These are phyloP conservation scores for Sanghuangporus sanghuang DNA, from an alignment of 1,284 basidiomycete species.

Conservation along the genomic window DNA sequence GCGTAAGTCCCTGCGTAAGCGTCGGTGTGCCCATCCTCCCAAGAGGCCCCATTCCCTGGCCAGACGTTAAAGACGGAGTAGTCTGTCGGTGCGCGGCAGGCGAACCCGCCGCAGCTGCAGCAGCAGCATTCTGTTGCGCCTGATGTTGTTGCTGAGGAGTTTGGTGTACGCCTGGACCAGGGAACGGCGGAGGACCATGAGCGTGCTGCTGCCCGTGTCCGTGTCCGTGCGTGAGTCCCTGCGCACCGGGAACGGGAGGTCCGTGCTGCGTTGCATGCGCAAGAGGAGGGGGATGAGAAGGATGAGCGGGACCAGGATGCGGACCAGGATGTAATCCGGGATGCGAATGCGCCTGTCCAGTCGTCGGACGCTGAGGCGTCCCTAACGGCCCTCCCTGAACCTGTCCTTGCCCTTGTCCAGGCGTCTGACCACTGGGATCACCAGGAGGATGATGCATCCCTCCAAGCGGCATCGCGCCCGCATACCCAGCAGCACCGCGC, in stretches of 20 bases:
- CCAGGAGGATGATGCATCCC: background rate
- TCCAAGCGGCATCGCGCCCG: background rate
- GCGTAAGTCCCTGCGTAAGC: background rate
- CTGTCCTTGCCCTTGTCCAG: background rate
- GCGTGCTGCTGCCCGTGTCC: background rate
- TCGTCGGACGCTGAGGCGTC: conserved; percentile 8
- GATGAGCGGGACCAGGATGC: background rate
- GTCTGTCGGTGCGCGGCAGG: conserved; percentile 2
- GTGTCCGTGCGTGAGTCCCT: background rate
- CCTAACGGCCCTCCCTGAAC: background rate
- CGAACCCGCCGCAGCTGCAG: background rate
- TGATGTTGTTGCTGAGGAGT: background rate
- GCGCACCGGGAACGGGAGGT: too few relatives aligned
- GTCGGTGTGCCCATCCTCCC: conserved; percentile 8
- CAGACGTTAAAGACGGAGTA: background rate
- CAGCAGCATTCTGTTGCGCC: background rate
- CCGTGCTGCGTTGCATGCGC: too few relatives aligned
- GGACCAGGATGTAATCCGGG: background rate
- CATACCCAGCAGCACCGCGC: background rate
- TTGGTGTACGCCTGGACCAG: background rate
- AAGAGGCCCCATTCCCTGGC: background rate
- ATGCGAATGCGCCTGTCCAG: background rate
- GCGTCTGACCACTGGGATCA: background rate
- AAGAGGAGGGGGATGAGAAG: too few relatives aligned
- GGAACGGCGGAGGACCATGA: background rate